These are phyloP conservation scores for Geotrichum reessii DNA, from an alignment of 1,139 yeast species.

Conservation along the genomic window DNA sequence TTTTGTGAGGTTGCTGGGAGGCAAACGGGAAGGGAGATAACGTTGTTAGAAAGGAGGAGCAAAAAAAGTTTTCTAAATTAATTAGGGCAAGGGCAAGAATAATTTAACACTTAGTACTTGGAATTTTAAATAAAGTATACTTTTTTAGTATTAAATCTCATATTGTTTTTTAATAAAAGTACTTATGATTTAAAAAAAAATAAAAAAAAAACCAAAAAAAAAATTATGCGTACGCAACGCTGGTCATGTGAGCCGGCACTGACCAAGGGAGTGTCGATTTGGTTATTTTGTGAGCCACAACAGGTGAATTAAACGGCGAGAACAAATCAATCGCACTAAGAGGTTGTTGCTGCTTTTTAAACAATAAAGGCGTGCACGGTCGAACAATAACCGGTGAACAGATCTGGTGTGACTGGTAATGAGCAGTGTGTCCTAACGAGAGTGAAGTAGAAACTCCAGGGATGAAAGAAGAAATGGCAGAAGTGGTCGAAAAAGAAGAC, in stretches of 20 bases:
- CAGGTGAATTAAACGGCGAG: neutral
- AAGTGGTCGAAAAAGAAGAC: neutral
- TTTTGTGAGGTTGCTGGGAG: neutral
- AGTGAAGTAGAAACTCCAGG: neutral
- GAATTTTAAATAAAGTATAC: neutral
- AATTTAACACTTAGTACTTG: too few relatives aligned
- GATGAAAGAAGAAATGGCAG: neutral
- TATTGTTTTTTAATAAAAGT: neutral
- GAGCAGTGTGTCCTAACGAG: neutral
- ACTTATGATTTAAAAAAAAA: neutral
- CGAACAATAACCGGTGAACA: neutral
- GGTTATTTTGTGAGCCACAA: neutral
- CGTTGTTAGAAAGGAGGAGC: neutral
- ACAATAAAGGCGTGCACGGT: neutral
- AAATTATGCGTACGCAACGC: neutral
- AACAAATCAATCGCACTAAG: neutral
- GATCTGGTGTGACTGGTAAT: neutral
- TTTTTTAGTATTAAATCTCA: neutral
- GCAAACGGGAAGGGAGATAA: neutral
- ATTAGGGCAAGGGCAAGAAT: neutral
- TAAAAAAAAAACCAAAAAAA: neutral
- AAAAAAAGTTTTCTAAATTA: neutral
- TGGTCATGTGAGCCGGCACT: constrained; percentile 5
- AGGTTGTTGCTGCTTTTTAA: neutral
- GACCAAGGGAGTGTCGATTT: constrained; percentile 1